These are phyloP conservation scores for Aspergillus taichungensis DNA, from an alignment of 495 filamentous ascomycete species.

Conservation along the genomic window DNA sequence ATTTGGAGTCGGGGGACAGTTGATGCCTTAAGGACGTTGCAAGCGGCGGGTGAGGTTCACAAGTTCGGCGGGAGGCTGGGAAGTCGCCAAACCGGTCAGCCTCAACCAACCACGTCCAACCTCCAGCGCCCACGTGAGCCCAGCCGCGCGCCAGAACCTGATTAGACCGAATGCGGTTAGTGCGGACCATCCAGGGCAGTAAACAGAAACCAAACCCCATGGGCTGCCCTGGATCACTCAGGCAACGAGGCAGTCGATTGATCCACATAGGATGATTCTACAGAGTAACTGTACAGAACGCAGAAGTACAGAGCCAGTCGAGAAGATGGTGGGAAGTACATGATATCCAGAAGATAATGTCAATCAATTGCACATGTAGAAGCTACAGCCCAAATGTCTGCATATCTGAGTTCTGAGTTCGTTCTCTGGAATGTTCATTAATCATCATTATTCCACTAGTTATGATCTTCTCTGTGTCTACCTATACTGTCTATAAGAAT, in stretches of 20 bases:
- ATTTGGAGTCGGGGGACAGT: conserved; percentile 10
- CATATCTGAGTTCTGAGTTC: too few relatives aligned
- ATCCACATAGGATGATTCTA: neutral
- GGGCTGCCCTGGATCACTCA: conserved; percentile 9
- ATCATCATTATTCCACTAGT: too few relatives aligned
- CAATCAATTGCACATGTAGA: too few relatives aligned
- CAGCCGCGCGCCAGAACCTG: conserved; percentile 17
- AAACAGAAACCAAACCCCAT: conserved; percentile 22
- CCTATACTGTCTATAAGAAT: too few relatives aligned
- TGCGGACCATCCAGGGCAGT: conserved; percentile 21
- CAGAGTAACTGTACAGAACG: neutral
- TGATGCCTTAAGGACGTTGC: conserved; percentile 29
- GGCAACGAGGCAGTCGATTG: conserved; percentile 12
- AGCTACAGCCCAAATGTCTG: too few relatives aligned
- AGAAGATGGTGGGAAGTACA: neutral
- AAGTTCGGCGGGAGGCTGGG: conserved; percentile 30
- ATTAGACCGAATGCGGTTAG: conserved; percentile 12
- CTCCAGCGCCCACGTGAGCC: conserved; percentile 17
- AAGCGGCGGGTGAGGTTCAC: conserved; percentile 25
- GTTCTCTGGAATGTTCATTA: too few relatives aligned
- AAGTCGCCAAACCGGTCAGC: conserved; percentile 12
- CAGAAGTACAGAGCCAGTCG: neutral
- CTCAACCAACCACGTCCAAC: conserved; percentile 24
- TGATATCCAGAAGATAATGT: too few relatives aligned
- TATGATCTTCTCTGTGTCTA: too few relatives aligned